phyloP scores from a whole-genome alignment of 2,329 filamentous ascomycete species.

The Phialemonium atrogriseum region DNA sequence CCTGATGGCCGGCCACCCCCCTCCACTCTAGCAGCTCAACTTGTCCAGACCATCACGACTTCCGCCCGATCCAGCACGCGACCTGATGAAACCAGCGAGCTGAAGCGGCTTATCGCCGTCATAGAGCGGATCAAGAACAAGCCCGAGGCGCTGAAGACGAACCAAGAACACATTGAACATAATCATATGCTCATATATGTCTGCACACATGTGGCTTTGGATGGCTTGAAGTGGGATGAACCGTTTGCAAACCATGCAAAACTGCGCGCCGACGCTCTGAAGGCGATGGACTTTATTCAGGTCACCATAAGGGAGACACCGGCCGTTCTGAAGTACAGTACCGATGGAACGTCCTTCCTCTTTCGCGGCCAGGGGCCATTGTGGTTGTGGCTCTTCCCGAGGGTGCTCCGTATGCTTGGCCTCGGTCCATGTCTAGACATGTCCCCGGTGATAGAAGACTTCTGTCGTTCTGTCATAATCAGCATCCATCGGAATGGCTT shows the following conservation, averaged over 20 bases:
- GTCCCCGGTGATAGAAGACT: slow-evolving; percentile 40
- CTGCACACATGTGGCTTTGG: slow-evolving; percentile 70
- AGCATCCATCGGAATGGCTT: slow-evolving; percentile 31
- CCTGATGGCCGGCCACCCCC: slow-evolving; percentile 40
- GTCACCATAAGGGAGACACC: slow-evolving; percentile 70
- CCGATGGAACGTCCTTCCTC: slow-evolving; percentile 32
- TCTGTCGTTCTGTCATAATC: slow-evolving; percentile 41
- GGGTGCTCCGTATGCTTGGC: slow-evolving; percentile 48
- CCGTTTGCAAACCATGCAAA: slow-evolving; percentile 53
- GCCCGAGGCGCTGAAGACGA: slow-evolving; percentile 45
- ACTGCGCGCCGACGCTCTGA: slow-evolving; percentile 51
- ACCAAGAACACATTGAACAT: slow-evolving; percentile 61
- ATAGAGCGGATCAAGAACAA: slow-evolving; percentile 48
- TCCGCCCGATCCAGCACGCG: slow-evolving; percentile 48
- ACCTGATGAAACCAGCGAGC: slow-evolving; percentile 61
- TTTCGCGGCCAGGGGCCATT: slow-evolving; percentile 52
- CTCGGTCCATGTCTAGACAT: slow-evolving; percentile 39
- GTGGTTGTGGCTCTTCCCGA: slow-evolving; percentile 57
- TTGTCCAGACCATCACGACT: slow-evolving; percentile 72
- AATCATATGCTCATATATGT: slow-evolving; percentile 84
- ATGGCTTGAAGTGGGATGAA: slow-evolving; percentile 59
- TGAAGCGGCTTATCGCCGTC: slow-evolving; percentile 58
- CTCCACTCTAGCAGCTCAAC: slow-evolving; percentile 80
- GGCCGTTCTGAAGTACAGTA: slow-evolving; percentile 47
- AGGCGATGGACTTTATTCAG: slow-evolving; percentile 70